Evolutionary conservation across 2,329 filamentous ascomycete genomes (phyloP), one percentile per base, ranked within the genome.

Genomic region (Aspergillus luchuensis): DNA sequence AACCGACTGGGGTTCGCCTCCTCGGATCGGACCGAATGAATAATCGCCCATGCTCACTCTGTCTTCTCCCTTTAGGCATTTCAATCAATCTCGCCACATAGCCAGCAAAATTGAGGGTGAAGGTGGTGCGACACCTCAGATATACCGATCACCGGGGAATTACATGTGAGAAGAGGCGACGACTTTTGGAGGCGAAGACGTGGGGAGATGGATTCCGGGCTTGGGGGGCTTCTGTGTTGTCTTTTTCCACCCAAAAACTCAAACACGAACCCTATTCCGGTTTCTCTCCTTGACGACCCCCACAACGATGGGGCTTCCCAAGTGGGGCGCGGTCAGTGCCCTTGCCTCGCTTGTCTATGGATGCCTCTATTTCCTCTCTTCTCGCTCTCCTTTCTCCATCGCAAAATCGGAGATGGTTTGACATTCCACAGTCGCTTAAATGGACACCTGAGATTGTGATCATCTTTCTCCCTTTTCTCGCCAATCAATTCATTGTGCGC

Each of bases 11-110:
- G 47, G 60, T 17, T 17, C 30, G 45, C 25, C 36, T 41, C 41
- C 57, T 62, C 64, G 64, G 66, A 63, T 60, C 66, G 64, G 66
- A 58, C 64, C 66, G 66, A 63, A 57, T 43, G 30, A 13, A 52
- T n/a, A 38, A n/a, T 39, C 25, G 38, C 33, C 33, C 33, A 17
- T 48, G 45, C 33, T 54, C 17, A 10, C 8, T 15, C 57, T 17
- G 15, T 48, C 39, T 43, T n/a, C 39, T 21, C 39, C 41, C 8
- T 21, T 45, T 8, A 17, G 58, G 47, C 48, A 51, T 10, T 13
- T 41, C 17, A 21, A 11, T 25, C 30, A 15, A 13, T 39, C 51
- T 38, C 19, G 38, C 33, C 33, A 54, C 47, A 30, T 30, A n/a
- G 6, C 15, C 7, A 15, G 21, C 13, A 6, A 50, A 30, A 8